Percentiles rank a stretch among this genome's conserved stretches.
These are phyloP conservation scores for Cryptosporidium sp. DNA, from an alignment of 169 alveolate genomes.

Conservation along the genomic window DNA sequence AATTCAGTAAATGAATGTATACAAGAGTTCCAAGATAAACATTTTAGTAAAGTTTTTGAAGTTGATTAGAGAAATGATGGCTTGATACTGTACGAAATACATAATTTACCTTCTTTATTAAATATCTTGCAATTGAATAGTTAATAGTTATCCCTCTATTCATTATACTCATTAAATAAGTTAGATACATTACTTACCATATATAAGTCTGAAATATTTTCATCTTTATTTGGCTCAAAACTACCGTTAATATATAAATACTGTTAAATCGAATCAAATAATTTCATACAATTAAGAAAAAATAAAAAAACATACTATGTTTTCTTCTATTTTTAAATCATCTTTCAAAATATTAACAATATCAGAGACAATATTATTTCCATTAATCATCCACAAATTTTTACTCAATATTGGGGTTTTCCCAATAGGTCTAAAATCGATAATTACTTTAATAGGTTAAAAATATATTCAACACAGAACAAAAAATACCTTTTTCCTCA, in stretches of 20 bases:
- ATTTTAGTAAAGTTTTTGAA: slow-evolving; percentile 23
- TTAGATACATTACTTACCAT: slow-evolving; percentile 17
- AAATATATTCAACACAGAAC: neutral
- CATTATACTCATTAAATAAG: neutral
- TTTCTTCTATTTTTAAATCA: slow-evolving; percentile 22
- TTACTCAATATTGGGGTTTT: slow-evolving; percentile 17
- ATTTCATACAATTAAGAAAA: neutral
- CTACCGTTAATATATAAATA: slow-evolving; percentile 38
- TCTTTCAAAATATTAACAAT: neutral
- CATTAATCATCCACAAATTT: neutral
- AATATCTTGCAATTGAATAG: neutral
- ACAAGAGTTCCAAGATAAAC: slow-evolving; percentile 29
- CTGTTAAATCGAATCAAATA: neutral
- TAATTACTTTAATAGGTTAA: slow-evolving; percentile 2
- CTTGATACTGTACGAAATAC: slow-evolving; percentile 19
- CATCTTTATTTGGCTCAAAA: slow-evolving; percentile 41
- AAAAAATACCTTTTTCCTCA: slow-evolving; percentile 18
- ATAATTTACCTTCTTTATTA: slow-evolving; percentile 15
- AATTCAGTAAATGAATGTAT: neutral
- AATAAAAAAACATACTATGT: slow-evolving; percentile 20
- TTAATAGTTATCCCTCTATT: neutral
- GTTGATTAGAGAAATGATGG: slow-evolving; percentile 28
- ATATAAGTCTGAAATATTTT: slow-evolving; percentile 45
- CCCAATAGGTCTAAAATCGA: slow-evolving; percentile 37
- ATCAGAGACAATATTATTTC: slow-evolving; percentile 13